Percentiles rank a stretch among this genome's conserved stretches.
These are phyloP conservation scores for Tetrapyrgos nigripes DNA, from an alignment of 1,284 basidiomycete species.

Conservation along the genomic window DNA sequence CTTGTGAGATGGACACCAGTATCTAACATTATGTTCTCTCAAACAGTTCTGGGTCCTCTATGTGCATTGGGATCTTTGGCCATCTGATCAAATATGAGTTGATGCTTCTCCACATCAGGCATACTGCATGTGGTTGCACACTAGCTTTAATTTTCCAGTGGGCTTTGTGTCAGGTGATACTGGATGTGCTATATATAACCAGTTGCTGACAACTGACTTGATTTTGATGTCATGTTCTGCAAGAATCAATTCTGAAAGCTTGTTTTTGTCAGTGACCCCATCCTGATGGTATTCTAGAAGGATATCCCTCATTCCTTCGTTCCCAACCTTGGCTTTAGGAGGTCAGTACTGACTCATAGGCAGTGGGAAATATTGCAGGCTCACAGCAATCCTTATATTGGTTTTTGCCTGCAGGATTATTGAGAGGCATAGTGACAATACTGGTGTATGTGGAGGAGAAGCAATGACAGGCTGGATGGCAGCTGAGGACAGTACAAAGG, in stretches of 20 bases:
- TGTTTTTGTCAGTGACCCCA: conserved; percentile 3
- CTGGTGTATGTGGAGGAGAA: too few species aligned
- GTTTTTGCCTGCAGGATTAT: conserved; percentile 20
- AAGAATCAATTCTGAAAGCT: conserved; percentile 2
- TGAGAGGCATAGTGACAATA: too few species aligned
- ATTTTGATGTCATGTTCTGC: conserved; percentile 1
- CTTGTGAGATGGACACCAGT: conserved; percentile 27
- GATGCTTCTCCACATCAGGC: conserved; percentile 20
- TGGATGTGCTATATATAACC: background rate
- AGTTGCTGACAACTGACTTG: background rate
- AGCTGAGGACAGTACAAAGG: too few species aligned
- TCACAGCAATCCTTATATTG: conserved; percentile 19
- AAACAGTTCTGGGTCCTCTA: conserved; percentile 25
- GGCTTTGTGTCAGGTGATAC: conserved; percentile 17
- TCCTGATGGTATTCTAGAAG: conserved; percentile 3
- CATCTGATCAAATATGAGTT: conserved; percentile 34
- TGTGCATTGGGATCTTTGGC: conserved; percentile 27
- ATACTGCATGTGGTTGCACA: conserved; percentile 17
- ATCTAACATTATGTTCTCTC: conserved; percentile 23
- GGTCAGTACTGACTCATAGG: background rate
- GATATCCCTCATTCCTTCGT: background rate
- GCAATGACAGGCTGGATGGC: too few species aligned
- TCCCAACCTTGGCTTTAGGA: background rate
- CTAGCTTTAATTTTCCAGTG: conserved; percentile 19
- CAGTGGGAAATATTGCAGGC: background rate